Conservation (phyloP, 495 filamentous ascomycete genomes). For the Stereocaulon alpinum region DNA sequence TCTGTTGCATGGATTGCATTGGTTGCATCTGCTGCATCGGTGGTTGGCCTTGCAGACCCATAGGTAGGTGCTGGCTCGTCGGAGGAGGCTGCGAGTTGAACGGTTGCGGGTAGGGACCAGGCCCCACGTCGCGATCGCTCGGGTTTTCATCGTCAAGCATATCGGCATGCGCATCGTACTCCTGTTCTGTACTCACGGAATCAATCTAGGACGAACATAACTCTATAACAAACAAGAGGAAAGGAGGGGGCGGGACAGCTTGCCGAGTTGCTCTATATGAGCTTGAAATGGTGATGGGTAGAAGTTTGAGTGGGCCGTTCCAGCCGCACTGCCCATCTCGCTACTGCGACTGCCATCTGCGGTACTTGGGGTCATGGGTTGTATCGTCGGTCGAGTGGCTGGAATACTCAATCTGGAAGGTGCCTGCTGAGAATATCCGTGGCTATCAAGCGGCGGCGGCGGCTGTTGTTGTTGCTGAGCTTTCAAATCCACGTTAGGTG, state of each 20-base stretch:
- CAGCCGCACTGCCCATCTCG: conserved; percentile 20
- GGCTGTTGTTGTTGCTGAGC: conserved; percentile 37
- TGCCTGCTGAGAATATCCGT: conserved; percentile 22
- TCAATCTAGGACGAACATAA: conserved; percentile 76
- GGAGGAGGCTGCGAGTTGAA: conserved; percentile 40
- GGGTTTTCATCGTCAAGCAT: conserved; percentile 74
- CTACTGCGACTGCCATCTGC: conserved; percentile 17
- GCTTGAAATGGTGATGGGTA: conserved; percentile 83
- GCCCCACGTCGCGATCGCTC: conserved; percentile 54
- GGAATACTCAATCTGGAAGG: conserved; percentile 23
- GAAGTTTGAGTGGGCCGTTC: conserved; percentile 43
- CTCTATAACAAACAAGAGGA: conserved; percentile 42
- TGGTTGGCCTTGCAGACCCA: conserved; percentile 21
- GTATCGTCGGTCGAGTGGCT: conserved; percentile 13
- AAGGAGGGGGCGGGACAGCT: conserved; percentile 56
- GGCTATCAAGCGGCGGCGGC: conserved; percentile 34
- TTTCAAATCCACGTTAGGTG: conserved; percentile 54
- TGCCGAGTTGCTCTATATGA: conserved; percentile 96
- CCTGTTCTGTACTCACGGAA: conserved; percentile 83
- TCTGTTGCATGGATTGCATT: conserved; percentile 22
- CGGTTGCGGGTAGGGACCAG: conserved; percentile 54
- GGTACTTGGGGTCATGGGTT: conserved; percentile 17
- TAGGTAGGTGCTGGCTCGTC: conserved; percentile 33
- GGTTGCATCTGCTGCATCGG: conserved; percentile 28
- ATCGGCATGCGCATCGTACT: conserved; percentile 94